Evolutionary conservation across 345 rosid genomes (phyloP).

Genomic region (Laguncularia racemosa): DNA sequence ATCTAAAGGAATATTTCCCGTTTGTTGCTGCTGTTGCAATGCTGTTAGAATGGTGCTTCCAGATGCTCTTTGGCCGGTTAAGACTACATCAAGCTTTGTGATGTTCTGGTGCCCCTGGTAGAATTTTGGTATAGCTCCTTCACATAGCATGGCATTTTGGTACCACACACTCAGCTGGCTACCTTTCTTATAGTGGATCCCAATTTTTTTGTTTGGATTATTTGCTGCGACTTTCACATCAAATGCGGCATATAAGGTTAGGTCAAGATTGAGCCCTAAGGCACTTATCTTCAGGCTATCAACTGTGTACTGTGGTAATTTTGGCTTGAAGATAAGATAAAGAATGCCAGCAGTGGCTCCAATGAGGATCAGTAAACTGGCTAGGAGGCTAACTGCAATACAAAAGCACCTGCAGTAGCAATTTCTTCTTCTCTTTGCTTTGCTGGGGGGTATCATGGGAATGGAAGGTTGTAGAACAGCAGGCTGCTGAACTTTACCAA

Average conservation of each 20-base stretch:
- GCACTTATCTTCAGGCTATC: conserved; percentile 55
- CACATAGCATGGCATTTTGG: conserved; percentile 45
- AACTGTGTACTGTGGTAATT: conserved; percentile 62
- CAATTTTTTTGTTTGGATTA: conserved; percentile 78
- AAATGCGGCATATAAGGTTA: conserved; percentile 56
- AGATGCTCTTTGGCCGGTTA: conserved; percentile 46
- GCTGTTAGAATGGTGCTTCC: conserved; percentile 68
- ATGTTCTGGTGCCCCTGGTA: conserved; percentile 74
- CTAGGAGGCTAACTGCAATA: conserved; percentile 43
- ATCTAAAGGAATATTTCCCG: conserved; percentile 73
- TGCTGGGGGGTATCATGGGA: conserved; percentile 14
- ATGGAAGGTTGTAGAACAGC: conserved; percentile 6
- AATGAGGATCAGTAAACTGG: conserved; percentile 28
- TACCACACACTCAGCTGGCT: conserved; percentile 68
- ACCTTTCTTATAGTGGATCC: conserved; percentile 71
- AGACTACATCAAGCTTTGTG: conserved; percentile 49
- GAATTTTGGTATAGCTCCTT: conserved; percentile 70
- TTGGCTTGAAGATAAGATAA: conserved; percentile 64
- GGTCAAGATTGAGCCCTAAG: conserved; percentile 58
- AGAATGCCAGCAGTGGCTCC: conserved; percentile 43
- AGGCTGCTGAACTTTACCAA: conserved; percentile 12
- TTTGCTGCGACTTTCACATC: conserved; percentile 70
- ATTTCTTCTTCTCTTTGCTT: conserved; percentile 20
- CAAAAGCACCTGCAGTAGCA: conserved; percentile 63
- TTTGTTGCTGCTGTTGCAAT: conserved; percentile 75